Base-by-base conservation (phyloP, 441 rosid genomes). In the Gossypium davidsonii region DNA sequence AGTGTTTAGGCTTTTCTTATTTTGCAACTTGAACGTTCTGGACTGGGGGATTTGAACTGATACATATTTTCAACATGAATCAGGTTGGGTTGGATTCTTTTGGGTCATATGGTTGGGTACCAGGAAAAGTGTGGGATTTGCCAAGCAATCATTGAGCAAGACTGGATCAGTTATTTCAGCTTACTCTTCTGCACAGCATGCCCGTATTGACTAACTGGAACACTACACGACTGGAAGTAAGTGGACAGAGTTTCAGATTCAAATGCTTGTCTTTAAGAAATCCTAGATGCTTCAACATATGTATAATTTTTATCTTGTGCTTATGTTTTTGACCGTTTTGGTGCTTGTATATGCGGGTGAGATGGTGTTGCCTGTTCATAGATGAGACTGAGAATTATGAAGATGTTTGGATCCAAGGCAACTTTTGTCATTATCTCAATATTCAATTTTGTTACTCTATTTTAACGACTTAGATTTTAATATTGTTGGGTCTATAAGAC, bases 11-110 rank as follows among this genome's bases (percentile, higher is more conserved):
- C 26, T 37, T 63, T 26, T 9, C 17, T 14, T 48, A 6, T 28
- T 18, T 17, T 63, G n/a, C 68, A 39, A 63, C 68, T 17, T 44
- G 63, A 23, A 34, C 15, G 14, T 1, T 60, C 18, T 21, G 3
- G 21, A 74, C 11, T 48, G 17, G 8, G 46, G 20, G 15, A 25
- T 52, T 59, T 42, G 76, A 55, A 46, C 28, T 64, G 18, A 46
- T 55, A 73, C 60, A 14, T 12, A 28, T 48, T n/a, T 73, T 21
- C 60, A 12, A 14, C 79, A 65, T 82, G 74, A 65, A 72, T 73
- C 91, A 94, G 98, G 97, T 80, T 92, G 98, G 98, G 77, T 89
- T 48, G 94, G 91, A 70, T 92, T 94, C 78, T 84, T 92, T 78
- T 90, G 87, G 79, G 78, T 75, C 48, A 77, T 86, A 64, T 94